phyloP scores from a whole-genome alignment of 805 yeast genomes.

The Nakazawaea laoshanensis region DNA sequence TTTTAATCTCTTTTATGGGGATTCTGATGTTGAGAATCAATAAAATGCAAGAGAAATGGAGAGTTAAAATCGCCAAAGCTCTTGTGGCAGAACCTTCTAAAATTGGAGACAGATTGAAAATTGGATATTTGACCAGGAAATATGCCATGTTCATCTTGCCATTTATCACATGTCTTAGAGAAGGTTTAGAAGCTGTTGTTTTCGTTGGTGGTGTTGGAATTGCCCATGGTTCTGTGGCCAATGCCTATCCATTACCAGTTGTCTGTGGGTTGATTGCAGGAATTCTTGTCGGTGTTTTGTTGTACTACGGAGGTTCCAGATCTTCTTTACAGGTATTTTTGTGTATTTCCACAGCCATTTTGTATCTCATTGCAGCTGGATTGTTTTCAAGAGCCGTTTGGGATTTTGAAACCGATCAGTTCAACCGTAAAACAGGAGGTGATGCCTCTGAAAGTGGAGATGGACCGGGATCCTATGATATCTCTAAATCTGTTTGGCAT shows the following conservation, averaged over 20 bases:
- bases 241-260: conserved; percentile 90
- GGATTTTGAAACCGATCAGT: conserved; percentile 71
- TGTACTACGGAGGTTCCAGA: conserved; percentile 78
- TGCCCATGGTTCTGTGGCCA: conserved; percentile 41
- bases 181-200: conserved; percentile 94
- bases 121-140: conserved; percentile 54
- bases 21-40: conserved; percentile 92
- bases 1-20: conserved; percentile 90
- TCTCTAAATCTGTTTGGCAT: conserved; percentile 80
- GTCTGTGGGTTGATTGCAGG: conserved; percentile 82
- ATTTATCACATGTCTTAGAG: conserved; percentile 85
- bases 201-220: conserved; percentile 95
- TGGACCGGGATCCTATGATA: conserved; percentile 93
- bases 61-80: conserved; percentile 86
- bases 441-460: conserved; percentile 90
- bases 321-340: conserved; percentile 83
- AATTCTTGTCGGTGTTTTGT: conserved; percentile 51
- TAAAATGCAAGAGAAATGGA: conserved; percentile 96
- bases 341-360: conserved; percentile 78
- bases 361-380: conserved; percentile 88
- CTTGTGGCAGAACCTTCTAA: conserved; percentile 48
- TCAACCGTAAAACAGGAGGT: conserved; percentile 71
- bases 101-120: conserved; percentile 40
- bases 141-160: conserved; percentile 89
- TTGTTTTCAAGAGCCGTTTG: conserved; percentile 89